A percentile compares a stretch with the other conserved stretches of the same genome.
Conservation (phyloP, 2,329 filamentous ascomycete genomes). For the Fusarium hainanense region DNA sequence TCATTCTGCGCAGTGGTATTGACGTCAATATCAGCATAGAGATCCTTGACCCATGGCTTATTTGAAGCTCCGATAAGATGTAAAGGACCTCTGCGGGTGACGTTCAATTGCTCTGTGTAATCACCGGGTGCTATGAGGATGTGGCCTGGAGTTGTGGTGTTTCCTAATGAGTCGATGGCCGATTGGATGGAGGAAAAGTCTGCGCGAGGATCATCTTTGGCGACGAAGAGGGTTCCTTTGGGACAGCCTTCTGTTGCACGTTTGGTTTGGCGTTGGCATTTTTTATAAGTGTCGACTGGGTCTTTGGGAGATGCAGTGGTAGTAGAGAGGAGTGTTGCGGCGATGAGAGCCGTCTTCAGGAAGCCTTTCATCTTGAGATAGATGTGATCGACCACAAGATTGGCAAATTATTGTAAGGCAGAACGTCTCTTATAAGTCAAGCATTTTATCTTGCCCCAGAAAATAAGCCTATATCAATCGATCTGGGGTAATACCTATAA, state of each 20-base stretch:
- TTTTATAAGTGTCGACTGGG: slow-evolving; percentile 35
- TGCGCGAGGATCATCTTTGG: slow-evolving; percentile 49
- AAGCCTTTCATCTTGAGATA: background rate
- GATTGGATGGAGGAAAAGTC: slow-evolving; percentile 54
- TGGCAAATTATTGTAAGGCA: background rate
- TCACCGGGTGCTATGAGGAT: slow-evolving; percentile 70
- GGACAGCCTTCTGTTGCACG: slow-evolving; percentile 51
- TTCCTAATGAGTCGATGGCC: slow-evolving; percentile 54
- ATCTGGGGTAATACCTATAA: background rate
- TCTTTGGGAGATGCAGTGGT: background rate
- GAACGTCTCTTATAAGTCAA: background rate
- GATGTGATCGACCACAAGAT: background rate
- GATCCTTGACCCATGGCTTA: slow-evolving; percentile 48
- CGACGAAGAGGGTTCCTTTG: slow-evolving; percentile 56
- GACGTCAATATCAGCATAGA: slow-evolving; percentile 56
- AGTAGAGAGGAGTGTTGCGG: background rate
- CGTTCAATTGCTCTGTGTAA: slow-evolving; percentile 73
- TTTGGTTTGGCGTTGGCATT: slow-evolving; percentile 34
- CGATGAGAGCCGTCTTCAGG: background rate
- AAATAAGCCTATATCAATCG: background rate
- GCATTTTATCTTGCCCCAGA: background rate
- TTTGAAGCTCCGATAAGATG: slow-evolving; percentile 69
- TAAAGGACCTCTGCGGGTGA: slow-evolving; percentile 70
- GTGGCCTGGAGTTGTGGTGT: slow-evolving; percentile 39
- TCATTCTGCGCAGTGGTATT: slow-evolving; percentile 55